These are phyloP conservation scores for Sanguinoderma infundibulare DNA, from an alignment of 1,284 basidiomycete genomes.

Conservation along the genomic window DNA sequence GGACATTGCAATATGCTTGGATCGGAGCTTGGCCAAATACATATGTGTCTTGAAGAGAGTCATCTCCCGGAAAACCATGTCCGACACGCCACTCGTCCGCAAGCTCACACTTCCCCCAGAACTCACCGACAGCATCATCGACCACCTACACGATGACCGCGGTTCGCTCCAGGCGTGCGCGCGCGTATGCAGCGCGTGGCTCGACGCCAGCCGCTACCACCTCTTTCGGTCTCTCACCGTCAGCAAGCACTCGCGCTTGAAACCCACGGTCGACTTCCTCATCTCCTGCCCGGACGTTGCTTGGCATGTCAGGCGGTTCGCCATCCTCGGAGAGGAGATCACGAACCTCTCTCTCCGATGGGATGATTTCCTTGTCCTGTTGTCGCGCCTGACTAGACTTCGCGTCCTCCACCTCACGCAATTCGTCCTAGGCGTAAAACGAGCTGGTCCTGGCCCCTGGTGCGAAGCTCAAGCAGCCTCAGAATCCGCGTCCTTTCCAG, in stretches of 20 bases:
- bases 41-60: too few species aligned
- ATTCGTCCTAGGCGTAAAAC: background rate
- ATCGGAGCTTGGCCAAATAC: too few species aligned
- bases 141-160: slow-evolving; percentile 28
- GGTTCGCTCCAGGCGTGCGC: slow-evolving; percentile 22
- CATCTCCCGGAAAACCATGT: too few species aligned
- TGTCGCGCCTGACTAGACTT: background rate
- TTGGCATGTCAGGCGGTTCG: background rate
- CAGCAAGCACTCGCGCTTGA: background rate
- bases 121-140: slow-evolving; percentile 27
- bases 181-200: slow-evolving; percentile 11
- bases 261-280: background rate
- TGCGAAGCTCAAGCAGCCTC: too few species aligned
- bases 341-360: background rate
- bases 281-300: background rate
- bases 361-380: background rate
- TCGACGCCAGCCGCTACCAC: slow-evolving; percentile 35
- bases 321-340: background rate
- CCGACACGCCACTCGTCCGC: too few species aligned
- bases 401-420: background rate
- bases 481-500: background rate
- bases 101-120: slow-evolving; percentile 28
- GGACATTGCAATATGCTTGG: too few species aligned
- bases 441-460: background rate
- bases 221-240: slow-evolving; percentile 27